Conservation (phyloP, 1,284 basidiomycete genomes). For the Hemileia vastatrix region DNA sequence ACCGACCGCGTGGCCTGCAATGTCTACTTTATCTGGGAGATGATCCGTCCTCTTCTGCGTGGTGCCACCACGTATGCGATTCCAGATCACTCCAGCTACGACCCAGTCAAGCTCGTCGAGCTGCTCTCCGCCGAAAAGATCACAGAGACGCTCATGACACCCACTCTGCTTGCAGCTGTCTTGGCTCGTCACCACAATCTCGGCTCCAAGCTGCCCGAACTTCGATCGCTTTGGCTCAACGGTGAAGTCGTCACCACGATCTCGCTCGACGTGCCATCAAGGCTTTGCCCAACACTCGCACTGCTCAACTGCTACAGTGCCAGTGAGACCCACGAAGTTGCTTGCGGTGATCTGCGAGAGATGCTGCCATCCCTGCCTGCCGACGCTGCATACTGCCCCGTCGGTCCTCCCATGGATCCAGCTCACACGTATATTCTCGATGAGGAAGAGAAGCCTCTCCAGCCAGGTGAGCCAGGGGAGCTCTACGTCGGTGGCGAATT, state of each 20-base stretch:
- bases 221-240: constrained; percentile 41
- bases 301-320: constrained; percentile 43
- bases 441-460: constrained; percentile 31
- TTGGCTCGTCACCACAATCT: constrained; percentile 34
- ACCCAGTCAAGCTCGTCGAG: constrained; percentile 37
- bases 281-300: constrained; percentile 36
- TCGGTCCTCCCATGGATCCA: constrained; percentile 37
- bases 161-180: constrained; percentile 39
- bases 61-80: constrained; percentile 41
- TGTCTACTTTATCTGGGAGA: constrained; percentile 44
- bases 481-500: constrained; percentile 40
- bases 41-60: constrained; percentile 38
- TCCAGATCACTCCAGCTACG: constrained; percentile 39
- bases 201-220: constrained; percentile 31
- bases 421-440: constrained; percentile 39
- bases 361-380: too few species aligned
- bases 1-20: constrained; percentile 42
- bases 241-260: constrained; percentile 43
- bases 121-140: constrained; percentile 33
- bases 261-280: constrained; percentile 35
- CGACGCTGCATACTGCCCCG: constrained; percentile 38
- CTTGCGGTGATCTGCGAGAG: constrained; percentile 34
- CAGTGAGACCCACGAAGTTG: constrained; percentile 42
- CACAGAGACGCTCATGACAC: constrained; percentile 44
- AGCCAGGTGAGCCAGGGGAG: constrained; percentile 34